These are phyloP conservation scores for Paecilomyces sp. DNA, from an alignment of 2,329 filamentous ascomycete species.

Conservation along the genomic window DNA sequence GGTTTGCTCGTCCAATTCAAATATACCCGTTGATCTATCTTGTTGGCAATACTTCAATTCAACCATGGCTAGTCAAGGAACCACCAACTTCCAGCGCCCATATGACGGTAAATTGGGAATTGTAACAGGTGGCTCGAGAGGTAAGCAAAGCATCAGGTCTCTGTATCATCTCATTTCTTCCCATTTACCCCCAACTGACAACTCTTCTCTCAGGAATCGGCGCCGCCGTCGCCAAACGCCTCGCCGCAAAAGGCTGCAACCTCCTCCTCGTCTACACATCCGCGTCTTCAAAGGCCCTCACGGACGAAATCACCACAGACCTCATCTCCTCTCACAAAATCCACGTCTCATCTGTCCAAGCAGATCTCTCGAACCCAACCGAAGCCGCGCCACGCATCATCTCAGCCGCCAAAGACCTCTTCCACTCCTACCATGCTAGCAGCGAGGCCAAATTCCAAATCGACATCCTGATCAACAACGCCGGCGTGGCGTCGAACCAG, in stretches of 20 bases:
- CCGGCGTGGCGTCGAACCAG: conserved; percentile 39
- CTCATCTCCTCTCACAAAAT: conserved; percentile 5
- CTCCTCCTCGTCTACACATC: conserved; percentile 56
- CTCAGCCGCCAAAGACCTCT: conserved; percentile 6
- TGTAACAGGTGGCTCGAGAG: background rate
- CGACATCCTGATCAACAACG: conserved; percentile 54
- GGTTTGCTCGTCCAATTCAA: background rate
- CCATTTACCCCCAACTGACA: background rate
- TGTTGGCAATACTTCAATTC: no score
- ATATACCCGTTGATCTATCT: no score
- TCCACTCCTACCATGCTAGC: conserved; percentile 3
- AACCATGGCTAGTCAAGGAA: background rate
- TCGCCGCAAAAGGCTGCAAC: conserved; percentile 55
- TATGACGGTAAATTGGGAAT: background rate
- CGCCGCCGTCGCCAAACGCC: conserved; percentile 49
- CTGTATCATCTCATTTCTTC: no score
- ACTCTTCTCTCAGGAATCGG: conserved; percentile 48
- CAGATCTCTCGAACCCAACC: conserved; percentile 5
- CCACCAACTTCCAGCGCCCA: background rate
- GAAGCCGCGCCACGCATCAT: conserved; percentile 5
- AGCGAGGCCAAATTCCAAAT: conserved; percentile 39
- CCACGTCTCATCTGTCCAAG: conserved; percentile 4
- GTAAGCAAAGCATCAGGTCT: background rate
- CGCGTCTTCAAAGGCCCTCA: conserved; percentile 38
- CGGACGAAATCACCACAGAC: background rate